Evolutionary conservation across 2,329 filamentous ascomycete genomes (phyloP).

Genomic region (Penicillium griseofulvum): DNA sequence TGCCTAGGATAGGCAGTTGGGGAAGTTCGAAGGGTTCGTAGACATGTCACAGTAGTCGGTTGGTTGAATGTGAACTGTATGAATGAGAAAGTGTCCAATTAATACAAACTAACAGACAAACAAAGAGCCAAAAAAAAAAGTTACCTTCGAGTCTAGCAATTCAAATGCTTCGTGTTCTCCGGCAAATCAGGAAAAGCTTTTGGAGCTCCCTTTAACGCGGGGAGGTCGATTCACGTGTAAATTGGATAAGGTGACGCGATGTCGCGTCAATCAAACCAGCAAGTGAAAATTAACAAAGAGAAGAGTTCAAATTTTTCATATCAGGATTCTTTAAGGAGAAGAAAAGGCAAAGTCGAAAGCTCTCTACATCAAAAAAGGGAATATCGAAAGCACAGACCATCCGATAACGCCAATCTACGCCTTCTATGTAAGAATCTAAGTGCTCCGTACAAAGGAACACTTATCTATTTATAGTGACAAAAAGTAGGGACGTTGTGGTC

Average conservation of each 20-base stretch:
- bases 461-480: background rate
- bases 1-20: background rate
- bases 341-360: background rate
- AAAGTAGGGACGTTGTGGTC: no score
- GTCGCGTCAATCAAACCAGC: background rate
- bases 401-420: background rate
- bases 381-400: constrained; percentile 1
- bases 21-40: background rate
- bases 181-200: background rate
- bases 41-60: background rate
- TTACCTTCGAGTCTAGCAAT: background rate
- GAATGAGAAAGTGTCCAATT: background rate
- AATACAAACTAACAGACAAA: background rate
- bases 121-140: background rate
- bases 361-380: background rate
- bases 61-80: background rate
- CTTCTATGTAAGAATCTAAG: background rate
- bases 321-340: background rate
- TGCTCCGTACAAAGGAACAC: background rate
- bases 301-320: background rate
- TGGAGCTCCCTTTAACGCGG: background rate
- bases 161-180: background rate
- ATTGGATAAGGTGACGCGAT: background rate
- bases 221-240: background rate
- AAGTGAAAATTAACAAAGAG: background rate